Conservation (phyloP, 257 asterid species). For the Scutellaria baicalensis region DNA sequence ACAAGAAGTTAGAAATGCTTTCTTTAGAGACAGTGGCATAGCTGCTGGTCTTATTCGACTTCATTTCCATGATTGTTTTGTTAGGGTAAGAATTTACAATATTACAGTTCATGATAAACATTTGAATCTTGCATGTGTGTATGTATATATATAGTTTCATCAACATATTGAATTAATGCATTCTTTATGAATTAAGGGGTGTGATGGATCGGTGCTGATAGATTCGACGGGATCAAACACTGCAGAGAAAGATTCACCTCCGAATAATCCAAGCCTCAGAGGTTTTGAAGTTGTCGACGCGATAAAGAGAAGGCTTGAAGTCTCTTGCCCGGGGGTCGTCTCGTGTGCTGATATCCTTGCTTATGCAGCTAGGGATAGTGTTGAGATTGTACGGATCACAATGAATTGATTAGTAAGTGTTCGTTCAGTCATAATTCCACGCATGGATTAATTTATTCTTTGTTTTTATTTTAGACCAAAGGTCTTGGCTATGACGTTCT, state of each 20-base stretch:
- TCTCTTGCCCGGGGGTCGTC: constrained; percentile 41
- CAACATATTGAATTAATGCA: too few relatives aligned
- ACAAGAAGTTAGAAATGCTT: constrained; percentile 45
- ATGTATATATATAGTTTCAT: too few relatives aligned
- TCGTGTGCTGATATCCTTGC: constrained; percentile 88
- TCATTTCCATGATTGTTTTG: constrained; percentile 90
- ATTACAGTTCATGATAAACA: too few relatives aligned
- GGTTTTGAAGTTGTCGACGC: constrained; percentile 63
- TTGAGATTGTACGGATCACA: constrained; percentile 58
- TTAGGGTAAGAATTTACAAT: constrained; percentile 43
- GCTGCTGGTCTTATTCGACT: constrained; percentile 79
- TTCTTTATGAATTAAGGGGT: constrained; percentile 39
- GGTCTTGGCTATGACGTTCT: constrained; percentile 62
- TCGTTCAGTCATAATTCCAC: constrained; percentile 10
- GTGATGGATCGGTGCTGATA: constrained; percentile 79
- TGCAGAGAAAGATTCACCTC: constrained; percentile 74
- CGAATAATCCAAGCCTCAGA: constrained; percentile 68
- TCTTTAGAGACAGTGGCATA: constrained; percentile 38
- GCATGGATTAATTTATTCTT: neutral
- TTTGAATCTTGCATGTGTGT: too few relatives aligned
- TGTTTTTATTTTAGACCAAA: constrained; percentile 33
- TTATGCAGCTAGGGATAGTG: constrained; percentile 76
- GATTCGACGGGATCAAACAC: constrained; percentile 46
- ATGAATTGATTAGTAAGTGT: neutral
- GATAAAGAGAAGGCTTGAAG: constrained; percentile 55